Evolutionary conservation across 164 flowering plant genomes (phyloP).

Genomic region (Vitis rotundifolia): DNA sequence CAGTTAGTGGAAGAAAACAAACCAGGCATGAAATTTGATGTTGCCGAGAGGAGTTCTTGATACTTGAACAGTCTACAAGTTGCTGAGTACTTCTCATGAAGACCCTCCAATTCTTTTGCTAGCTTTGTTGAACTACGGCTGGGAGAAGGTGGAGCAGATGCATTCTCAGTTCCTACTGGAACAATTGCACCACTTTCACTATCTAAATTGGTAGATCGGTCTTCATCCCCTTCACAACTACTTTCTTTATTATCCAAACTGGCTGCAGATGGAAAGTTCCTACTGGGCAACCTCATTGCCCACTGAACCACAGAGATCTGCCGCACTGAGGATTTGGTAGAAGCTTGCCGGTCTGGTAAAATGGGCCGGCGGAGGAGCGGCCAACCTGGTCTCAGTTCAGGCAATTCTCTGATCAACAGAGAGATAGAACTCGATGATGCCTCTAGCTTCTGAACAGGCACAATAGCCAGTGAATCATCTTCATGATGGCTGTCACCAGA

Average conservation of each 20-base stretch:
- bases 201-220: constrained; percentile 24
- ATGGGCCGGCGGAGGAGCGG: constrained; percentile 64
- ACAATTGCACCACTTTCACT: constrained; percentile 66
- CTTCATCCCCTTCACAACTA: constrained; percentile 8
- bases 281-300: constrained; percentile 63
- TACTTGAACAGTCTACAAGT: constrained; percentile 68
- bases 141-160: constrained; percentile 29
- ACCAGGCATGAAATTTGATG: constrained; percentile 76
- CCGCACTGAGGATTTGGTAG: constrained; percentile 16
- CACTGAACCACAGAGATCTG: constrained; percentile 74
- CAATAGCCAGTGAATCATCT: constrained; percentile 60
- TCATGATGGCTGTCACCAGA: constrained; percentile 16
- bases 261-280: constrained; percentile 25
- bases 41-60: constrained; percentile 68
- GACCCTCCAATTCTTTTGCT: constrained; percentile 62
- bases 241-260: constrained; percentile 33
- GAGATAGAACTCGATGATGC: constrained; percentile 38
- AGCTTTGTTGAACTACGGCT: constrained; percentile 17
- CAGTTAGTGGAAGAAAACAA: constrained; percentile 13
- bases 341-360: constrained; percentile 17
- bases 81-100: constrained; percentile 75
- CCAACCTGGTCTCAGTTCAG: constrained; percentile 84
- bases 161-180: constrained; percentile 34
- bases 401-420: constrained; percentile 34
- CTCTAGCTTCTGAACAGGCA: constrained; percentile 48